Percentiles rank a stretch among this genome's conserved stretches.
Evolutionary conservation across 495 filamentous ascomycete species (phyloP).

Genomic region (Penicillium cinerascens): DNA sequence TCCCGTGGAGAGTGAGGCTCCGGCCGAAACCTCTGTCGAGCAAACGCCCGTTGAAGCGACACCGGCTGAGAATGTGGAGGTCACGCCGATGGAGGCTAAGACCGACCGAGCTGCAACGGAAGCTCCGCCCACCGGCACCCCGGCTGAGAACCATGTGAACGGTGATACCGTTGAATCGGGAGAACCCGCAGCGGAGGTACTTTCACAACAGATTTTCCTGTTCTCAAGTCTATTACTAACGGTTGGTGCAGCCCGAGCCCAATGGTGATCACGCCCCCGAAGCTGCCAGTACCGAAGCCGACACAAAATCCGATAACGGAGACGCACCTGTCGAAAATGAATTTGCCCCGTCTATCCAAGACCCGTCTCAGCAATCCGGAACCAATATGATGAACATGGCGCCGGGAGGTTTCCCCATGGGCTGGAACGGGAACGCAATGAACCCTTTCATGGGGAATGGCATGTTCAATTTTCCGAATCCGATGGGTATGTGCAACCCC

Average conservation of each 20-base stretch:
- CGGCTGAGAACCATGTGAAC: neutral
- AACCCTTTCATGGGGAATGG: slow-evolving; percentile 67
- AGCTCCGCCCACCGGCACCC: neutral
- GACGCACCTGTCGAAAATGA: slow-evolving; percentile 18
- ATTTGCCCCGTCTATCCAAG: slow-evolving; percentile 18
- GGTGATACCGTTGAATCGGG: neutral
- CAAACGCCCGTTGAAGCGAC: neutral
- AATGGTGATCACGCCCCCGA: slow-evolving; percentile 3
- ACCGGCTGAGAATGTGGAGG: neutral
- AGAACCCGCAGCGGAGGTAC: slow-evolving; percentile 6
- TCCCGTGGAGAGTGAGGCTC: slow-evolving; percentile 20
- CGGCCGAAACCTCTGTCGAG: slow-evolving; percentile 8
- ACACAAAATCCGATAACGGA: slow-evolving; percentile 10
- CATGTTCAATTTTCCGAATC: slow-evolving; percentile 66
- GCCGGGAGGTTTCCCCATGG: slow-evolving; percentile 59
- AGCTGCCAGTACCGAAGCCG: slow-evolving; percentile 4
- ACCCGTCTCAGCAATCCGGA: slow-evolving; percentile 11
- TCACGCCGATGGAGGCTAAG: neutral
- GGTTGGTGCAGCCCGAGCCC: neutral
- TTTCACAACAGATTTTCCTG: neutral
- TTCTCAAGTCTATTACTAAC: neutral
- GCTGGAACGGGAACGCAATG: slow-evolving; percentile 59
- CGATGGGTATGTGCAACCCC: slow-evolving; percentile 69
- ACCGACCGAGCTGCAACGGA: neutral
- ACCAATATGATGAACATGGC: slow-evolving; percentile 25